phyloP scores from a whole-genome alignment of 768 basidiomycete species.

The Piloderma croceum region DNA sequence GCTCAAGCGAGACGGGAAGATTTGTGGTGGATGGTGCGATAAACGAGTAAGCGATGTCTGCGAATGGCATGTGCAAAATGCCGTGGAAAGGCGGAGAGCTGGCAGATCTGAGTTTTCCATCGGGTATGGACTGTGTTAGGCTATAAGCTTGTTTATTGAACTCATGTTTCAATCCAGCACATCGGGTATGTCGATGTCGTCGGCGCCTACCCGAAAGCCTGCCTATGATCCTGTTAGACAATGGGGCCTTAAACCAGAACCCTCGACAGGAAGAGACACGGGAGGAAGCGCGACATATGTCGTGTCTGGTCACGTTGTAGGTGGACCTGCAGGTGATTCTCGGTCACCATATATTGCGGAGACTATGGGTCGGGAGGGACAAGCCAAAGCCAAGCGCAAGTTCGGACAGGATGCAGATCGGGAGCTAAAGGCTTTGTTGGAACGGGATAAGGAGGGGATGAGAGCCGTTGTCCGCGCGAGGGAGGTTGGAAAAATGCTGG shows the following conservation, averaged over 20 bases:
- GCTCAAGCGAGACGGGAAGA: slow-evolving; percentile 68
- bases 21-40: slow-evolving; percentile 88
- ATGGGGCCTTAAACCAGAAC: slow-evolving; percentile 66
- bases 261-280: slow-evolving; percentile 25
- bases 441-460: slow-evolving; percentile 65
- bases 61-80: slow-evolving; percentile 84
- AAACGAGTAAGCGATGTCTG: slow-evolving; percentile 82
- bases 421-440: slow-evolving; percentile 53
- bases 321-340: slow-evolving; percentile 31
- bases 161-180: slow-evolving; percentile 47
- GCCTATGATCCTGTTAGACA: slow-evolving; percentile 65
- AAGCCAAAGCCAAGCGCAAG: slow-evolving; percentile 67
- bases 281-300: slow-evolving; percentile 63
- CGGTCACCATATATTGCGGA: slow-evolving; percentile 54
- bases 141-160: background rate
- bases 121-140: slow-evolving; percentile 43
- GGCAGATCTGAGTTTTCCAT: slow-evolving; percentile 80
- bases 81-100: slow-evolving; percentile 68
- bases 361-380: slow-evolving; percentile 72
- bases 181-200: slow-evolving; percentile 55
- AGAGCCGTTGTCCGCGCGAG: slow-evolving; percentile 56
- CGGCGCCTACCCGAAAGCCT: slow-evolving; percentile 46
- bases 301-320: slow-evolving; percentile 72
- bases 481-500: slow-evolving; percentile 37
- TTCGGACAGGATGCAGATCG: slow-evolving; percentile 55